These are phyloP conservation scores for Sclerotinia trifoliorum DNA, from an alignment of 2,329 filamentous ascomycete genomes.

Conservation along the genomic window DNA sequence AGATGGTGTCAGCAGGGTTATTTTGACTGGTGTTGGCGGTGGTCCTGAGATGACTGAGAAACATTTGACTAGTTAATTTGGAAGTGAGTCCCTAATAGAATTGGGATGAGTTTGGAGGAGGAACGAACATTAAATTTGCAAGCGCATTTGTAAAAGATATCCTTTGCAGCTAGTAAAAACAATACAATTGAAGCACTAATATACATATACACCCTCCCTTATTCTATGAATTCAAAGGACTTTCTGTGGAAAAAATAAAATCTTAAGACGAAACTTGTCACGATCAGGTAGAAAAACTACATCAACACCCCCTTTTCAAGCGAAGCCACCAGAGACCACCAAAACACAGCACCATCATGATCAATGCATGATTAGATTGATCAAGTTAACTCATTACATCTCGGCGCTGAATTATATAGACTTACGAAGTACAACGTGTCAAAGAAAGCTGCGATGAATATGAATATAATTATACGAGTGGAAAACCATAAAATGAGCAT, in stretches of 20 bases:
- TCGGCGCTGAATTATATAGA: not conserved
- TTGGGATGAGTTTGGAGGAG: not conserved
- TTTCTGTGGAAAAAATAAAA: not conserved
- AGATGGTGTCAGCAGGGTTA: constrained; percentile 82
- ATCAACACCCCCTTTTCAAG: not conserved
- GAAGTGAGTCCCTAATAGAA: not conserved
- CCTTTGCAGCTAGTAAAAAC: constrained; percentile 4
- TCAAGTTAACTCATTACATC: not conserved
- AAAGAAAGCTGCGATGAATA: not conserved
- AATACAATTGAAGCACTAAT: not conserved
- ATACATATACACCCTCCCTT: too few species aligned
- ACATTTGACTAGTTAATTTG: constrained; percentile 58
- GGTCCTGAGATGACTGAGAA: constrained; percentile 80
- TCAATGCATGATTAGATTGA: too few species aligned
- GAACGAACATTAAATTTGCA: not conserved
- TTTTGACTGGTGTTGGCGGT: constrained; percentile 87
- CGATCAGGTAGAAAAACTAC: not conserved
- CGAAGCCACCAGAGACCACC: not conserved
- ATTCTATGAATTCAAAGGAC: not conserved
- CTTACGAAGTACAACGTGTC: too few species aligned
- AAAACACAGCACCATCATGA: too few species aligned
- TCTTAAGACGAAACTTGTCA: not conserved
- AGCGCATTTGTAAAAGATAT: constrained; percentile 7
- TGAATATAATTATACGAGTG: not conserved
- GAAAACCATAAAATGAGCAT: too few species aligned